A percentile compares a stretch with the other conserved stretches of the same genome.
Evolutionary conservation across 148 eudicot genomes (phyloP).

Genomic region (Agrostemma githago): DNA sequence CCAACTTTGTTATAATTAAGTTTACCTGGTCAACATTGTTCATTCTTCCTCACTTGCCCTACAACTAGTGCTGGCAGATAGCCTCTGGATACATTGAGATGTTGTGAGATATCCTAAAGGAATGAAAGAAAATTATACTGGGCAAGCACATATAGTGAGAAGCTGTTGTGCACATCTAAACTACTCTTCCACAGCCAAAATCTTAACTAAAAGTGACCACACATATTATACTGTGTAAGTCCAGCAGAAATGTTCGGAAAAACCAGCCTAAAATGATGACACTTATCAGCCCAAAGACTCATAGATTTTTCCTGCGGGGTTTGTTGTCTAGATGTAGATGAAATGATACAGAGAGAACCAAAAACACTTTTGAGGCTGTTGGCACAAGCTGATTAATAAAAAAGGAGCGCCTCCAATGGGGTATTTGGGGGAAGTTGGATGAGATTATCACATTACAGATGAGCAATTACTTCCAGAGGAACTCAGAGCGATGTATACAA

Average conservation of each 20-base stretch:
- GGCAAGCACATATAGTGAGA: not conserved
- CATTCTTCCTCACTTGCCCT: slow-evolving; percentile 5
- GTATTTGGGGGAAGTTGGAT: too few relatives aligned
- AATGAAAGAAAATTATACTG: not conserved
- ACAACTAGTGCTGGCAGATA: slow-evolving; percentile 4
- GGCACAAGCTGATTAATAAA: too few relatives aligned
- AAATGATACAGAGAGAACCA: not conserved
- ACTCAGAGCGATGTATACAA: not conserved
- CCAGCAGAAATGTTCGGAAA: not conserved
- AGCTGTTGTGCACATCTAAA: not conserved
- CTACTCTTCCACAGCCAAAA: not conserved
- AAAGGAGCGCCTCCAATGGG: too few relatives aligned
- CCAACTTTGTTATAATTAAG: not conserved
- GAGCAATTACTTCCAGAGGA: too few relatives aligned
- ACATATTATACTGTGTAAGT: not conserved
- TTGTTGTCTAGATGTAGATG: not conserved
- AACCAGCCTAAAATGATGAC: not conserved
- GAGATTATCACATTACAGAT: too few relatives aligned
- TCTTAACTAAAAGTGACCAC: not conserved
- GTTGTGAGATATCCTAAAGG: slow-evolving; percentile 1
- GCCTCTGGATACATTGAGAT: not conserved
- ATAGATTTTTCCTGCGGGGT: not conserved
- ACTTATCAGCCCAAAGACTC: not conserved
- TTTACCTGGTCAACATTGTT: not conserved
- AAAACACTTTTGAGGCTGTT: not conserved